Evolutionary conservation across 768 basidiomycete genomes (phyloP).

Genomic region (Podaxis carcinomalis): DNA sequence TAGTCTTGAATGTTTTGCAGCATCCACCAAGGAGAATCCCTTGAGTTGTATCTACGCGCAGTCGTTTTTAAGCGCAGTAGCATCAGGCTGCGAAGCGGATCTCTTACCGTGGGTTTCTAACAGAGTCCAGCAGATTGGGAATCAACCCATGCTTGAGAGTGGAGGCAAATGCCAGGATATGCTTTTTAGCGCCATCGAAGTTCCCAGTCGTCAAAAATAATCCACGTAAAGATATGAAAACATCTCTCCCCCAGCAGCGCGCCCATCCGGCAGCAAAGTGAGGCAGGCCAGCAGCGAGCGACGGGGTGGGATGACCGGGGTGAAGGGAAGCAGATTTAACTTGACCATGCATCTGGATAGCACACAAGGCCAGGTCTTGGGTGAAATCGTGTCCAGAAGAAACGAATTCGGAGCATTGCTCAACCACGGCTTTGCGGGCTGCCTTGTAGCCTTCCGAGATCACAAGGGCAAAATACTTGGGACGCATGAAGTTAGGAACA

Average conservation of each 20-base stretch:
- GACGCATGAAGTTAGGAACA: conserved; percentile 84
- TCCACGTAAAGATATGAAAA: conserved; percentile 91
- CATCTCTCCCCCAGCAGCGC: conserved; percentile 93
- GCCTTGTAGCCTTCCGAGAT: conserved; percentile 92
- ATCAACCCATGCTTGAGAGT: conserved; percentile 95
- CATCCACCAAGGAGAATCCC: conserved; percentile 99
- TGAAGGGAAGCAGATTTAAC: conserved; percentile 90
- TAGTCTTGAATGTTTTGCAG: conserved; percentile 98
- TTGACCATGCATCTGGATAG: conserved; percentile 86
- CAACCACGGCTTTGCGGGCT: conserved; percentile 74
- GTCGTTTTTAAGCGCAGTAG: not conserved
- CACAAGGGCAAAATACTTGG: conserved; percentile 94
- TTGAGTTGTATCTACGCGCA: conserved; percentile 76
- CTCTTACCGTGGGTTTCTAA: conserved; percentile 72
- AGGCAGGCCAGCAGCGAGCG: conserved; percentile 90
- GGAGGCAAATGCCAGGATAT: conserved; percentile 90
- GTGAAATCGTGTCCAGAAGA: conserved; percentile 83
- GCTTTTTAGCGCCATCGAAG: conserved; percentile 77
- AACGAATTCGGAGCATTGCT: conserved; percentile 87
- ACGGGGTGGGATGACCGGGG: conserved; percentile 64
- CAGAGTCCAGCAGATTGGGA: conserved; percentile 91
- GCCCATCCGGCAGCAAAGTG: conserved; percentile 95
- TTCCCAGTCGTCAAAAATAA: conserved; percentile 93
- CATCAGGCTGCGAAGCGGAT: not conserved
- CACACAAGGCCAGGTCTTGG: conserved; percentile 81